Conservation (phyloP, 2,329 filamentous ascomycete species). For the Diaporthe capsici region DNA sequence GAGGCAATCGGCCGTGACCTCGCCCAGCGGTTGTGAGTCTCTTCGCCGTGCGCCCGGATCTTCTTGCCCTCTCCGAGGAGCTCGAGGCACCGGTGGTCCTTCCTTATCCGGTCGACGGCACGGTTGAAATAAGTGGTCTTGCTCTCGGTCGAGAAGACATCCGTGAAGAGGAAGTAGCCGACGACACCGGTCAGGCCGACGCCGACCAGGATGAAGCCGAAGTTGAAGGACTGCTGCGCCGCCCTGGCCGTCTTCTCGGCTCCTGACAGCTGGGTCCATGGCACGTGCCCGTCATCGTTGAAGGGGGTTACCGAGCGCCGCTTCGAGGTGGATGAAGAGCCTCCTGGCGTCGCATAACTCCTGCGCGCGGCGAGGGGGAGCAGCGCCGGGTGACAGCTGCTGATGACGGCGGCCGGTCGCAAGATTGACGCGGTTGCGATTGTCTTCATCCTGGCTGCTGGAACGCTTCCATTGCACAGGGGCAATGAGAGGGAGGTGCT, state of each 20-base stretch:
- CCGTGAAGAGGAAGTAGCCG: constrained; percentile 81
- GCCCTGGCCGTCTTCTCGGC: constrained; percentile 86
- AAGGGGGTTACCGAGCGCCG: constrained; percentile 84
- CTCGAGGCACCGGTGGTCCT: constrained; percentile 77
- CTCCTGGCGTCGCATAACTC: constrained; percentile 66
- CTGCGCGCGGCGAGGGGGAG: constrained; percentile 59
- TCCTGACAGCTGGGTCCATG: constrained; percentile 82
- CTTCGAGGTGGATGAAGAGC: constrained; percentile 58
- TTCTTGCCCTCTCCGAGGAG: constrained; percentile 82
- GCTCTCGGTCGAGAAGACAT: constrained; percentile 88
- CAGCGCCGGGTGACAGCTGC: constrained; percentile 48
- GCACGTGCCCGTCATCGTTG: constrained; percentile 86
- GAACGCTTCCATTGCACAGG: constrained; percentile 39
- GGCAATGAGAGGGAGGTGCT: neutral
- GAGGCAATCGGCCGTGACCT: constrained; percentile 75
- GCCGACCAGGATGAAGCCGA: constrained; percentile 82
- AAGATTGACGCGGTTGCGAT: constrained; percentile 38
- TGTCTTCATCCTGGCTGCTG: constrained; percentile 42
- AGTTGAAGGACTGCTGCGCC: constrained; percentile 92
- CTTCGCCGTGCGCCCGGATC: constrained; percentile 86
- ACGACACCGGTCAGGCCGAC: constrained; percentile 84
- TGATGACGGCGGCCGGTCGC: constrained; percentile 40
- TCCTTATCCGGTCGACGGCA: constrained; percentile 83
- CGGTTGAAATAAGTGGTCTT: constrained; percentile 91
- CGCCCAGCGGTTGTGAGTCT: constrained; percentile 86